Percentiles rank a stretch among this genome's conserved stretches.
Conservation (phyloP, 2,329 filamentous ascomycete genomes). For the Neofusicoccum kwambonambiense region DNA sequence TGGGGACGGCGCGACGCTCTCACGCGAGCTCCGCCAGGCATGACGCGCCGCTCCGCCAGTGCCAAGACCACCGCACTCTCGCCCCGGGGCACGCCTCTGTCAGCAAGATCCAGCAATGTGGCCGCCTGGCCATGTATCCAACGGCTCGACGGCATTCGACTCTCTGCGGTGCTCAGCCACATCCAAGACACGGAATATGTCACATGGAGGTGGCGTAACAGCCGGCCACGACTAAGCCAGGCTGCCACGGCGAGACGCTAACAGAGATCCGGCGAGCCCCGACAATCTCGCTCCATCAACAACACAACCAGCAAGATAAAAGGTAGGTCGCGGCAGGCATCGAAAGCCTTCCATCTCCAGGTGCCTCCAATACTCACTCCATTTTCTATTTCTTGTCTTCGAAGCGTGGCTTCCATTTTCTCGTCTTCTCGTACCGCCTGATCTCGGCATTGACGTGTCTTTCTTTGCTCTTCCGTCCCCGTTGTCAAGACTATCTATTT, state of each 20-base stretch:
- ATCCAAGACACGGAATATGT: not conserved
- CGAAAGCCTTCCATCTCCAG: too few species aligned
- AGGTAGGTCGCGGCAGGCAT: not conserved
- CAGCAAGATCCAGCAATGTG: too few species aligned
- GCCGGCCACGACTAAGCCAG: constrained; percentile 11
- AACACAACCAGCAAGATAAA: not conserved
- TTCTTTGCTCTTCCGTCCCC: not conserved
- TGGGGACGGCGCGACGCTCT: not conserved
- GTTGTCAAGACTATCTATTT: not conserved
- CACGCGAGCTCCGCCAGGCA: not conserved
- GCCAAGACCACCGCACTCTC: not conserved
- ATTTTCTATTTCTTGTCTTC: not conserved
- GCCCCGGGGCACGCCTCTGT: too few species aligned
- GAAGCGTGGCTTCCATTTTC: not conserved
- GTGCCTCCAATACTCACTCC: too few species aligned
- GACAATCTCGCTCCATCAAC: constrained; percentile 6
- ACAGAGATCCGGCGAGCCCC: not conserved
- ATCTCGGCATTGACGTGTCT: constrained; percentile 5
- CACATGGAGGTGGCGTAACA: not conserved
- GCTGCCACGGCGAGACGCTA: not conserved
- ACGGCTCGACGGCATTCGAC: too few species aligned
- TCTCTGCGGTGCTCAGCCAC: too few species aligned
- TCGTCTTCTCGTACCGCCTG: not conserved
- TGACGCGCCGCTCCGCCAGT: not conserved
- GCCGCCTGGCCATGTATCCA: too few species aligned